Evolutionary conservation across 2,329 filamentous ascomycete genomes (phyloP).

Genomic region (Diaporthe amygdali): DNA sequence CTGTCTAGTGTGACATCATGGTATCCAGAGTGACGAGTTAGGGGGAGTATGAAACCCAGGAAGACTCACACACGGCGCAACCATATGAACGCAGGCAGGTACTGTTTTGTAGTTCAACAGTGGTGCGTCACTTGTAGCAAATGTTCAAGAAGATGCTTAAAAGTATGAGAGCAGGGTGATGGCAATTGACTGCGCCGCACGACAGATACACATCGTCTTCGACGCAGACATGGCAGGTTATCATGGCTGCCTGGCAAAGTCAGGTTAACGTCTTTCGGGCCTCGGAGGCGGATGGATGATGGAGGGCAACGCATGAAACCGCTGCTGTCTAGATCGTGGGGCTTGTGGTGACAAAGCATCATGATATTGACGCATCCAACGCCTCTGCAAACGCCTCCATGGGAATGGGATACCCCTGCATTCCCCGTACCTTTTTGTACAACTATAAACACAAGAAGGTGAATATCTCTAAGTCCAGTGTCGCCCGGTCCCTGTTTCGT

Average conservation of each 20-base stretch:
- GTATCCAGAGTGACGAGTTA: too few species aligned
- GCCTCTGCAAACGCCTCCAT: not conserved
- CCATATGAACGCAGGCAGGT: too few species aligned
- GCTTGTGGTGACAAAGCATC: not conserved
- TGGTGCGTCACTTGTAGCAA: too few species aligned
- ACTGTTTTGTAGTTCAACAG: too few species aligned
- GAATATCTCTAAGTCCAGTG: not conserved
- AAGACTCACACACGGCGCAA: too few species aligned
- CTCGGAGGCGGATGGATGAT: not conserved
- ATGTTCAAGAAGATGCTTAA: too few species aligned
- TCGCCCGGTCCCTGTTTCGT: constrained; percentile 36
- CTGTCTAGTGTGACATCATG: too few species aligned
- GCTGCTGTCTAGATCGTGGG: not conserved
- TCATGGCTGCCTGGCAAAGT: not conserved
- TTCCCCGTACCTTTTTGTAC: not conserved
- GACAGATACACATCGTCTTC: too few species aligned
- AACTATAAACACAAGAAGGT: constrained; percentile 17
- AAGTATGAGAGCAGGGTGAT: too few species aligned
- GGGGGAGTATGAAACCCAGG: too few species aligned
- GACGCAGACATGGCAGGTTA: too few species aligned
- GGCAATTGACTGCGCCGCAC: too few species aligned
- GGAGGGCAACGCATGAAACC: not conserved
- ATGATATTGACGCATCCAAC: not conserved
- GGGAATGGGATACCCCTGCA: not conserved
- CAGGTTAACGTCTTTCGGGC: not conserved